Base-by-base conservation (phyloP, 2,329 filamentous ascomycete genomes). In the Cytospora paraplurivora region DNA sequence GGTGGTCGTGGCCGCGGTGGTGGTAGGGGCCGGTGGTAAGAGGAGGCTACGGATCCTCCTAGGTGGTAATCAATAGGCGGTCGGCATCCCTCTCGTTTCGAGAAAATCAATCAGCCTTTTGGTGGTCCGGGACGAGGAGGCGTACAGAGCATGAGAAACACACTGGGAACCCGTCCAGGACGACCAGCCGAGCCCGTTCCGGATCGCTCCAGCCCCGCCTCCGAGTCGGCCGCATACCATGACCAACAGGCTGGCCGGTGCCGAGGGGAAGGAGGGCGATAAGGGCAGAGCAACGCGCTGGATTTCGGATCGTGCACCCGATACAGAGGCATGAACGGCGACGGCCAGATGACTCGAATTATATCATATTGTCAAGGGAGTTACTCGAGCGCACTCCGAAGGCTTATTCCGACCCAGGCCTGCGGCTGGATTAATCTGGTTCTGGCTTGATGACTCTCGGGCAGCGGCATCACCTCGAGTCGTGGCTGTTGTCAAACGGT, bases 1-100 rank as follows among this genome's bases (percentile, higher is more conserved):
- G 49, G 57, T 3, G 47, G 49, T 7, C 49, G 57, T 1, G 57
- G 57, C 7, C 57, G 57, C 3, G 57, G 57, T 6, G 49, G 57
- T 1, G 41, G 56, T 1, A 34, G 57, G 49, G 57, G 17, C 17
- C 58, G 51, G 38, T 41, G 58, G 11, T 37, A 51, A 38, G 35
- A 55, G 44, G 19, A 38, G 17, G 13, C 32, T 32, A 12, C 19
- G 17, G 13, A 27, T 27, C 27, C 27, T 47, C 12, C 37, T 44
- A 21, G 13, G 50, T 27, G 34, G 37, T 34, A 38, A 32, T 33
- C 57, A n/a, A 17, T 13, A 7, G 17, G 41, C n/a, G 17, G 17
- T 3, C n/a, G 41, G 41, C 11, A n/a, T 17, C 17, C 17, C 41
- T 15, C 10, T 15, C 41, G 41, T n/a, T 44, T n/a, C 41, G 41